Percentiles rank a stretch among this genome's conserved stretches.
Evolutionary conservation across 176 grass and related monocot genomes (phyloP).

Genomic region (Saccharum officinarum): DNA sequence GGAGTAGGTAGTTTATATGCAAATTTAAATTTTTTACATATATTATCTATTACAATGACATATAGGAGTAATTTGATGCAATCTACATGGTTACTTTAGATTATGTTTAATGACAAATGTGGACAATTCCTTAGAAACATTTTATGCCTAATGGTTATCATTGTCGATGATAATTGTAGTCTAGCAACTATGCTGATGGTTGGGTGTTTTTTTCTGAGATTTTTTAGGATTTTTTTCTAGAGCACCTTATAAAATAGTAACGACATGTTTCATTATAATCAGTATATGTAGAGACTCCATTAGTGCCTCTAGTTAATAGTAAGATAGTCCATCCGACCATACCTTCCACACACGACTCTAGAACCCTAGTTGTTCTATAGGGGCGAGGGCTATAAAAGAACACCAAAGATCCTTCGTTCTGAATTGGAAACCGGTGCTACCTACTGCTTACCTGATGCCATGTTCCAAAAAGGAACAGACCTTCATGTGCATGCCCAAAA

Average conservation of each 20-base stretch:
- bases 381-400: neutral
- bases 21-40: neutral
- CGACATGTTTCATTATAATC: neutral
- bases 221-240: neutral
- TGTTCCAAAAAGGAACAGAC: neutral
- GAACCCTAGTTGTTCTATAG: neutral
- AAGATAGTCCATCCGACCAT: neutral
- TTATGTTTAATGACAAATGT: neutral
- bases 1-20: neutral
- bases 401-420: neutral
- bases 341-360: neutral
- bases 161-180: neutral
- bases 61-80: neutral
- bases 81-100: too few relatives aligned
- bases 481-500: conserved; percentile 4
- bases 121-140: neutral
- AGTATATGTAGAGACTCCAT: neutral
- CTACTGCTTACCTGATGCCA: neutral
- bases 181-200: neutral
- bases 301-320: neutral
- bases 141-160: neutral
- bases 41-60: neutral
- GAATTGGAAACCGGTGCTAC: neutral
- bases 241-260: neutral
- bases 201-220: neutral